Base-by-base conservation (phyloP, 768 basidiomycete species). In the Psilocybe azurescens region DNA sequence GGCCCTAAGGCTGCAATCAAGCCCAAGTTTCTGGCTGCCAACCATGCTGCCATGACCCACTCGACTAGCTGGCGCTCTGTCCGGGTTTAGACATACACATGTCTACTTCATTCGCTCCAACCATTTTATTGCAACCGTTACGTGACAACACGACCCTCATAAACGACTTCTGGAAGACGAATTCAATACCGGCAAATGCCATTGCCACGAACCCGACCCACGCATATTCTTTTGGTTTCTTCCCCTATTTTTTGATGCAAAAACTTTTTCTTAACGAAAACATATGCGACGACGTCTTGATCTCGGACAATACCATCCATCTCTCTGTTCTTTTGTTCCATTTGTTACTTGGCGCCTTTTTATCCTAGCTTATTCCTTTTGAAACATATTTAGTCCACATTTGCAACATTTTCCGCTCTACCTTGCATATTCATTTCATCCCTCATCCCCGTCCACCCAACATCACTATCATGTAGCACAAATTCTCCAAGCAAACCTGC, bases 1-100 rank as follows among this genome's bases (percentile, higher is more conserved):
- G 79, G 70, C 63, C 72, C 81, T 41, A 80, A 77, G 65, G 63
- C 60, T 55, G 52, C 72, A 38, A 44, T 59, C 63, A 73, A 73
- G 69, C 52, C 73, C 56, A 70, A 69, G 64, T 70, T 71, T 51
- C 52, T 67, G 64, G 65, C 69, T 53, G 69, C 59, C 61, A 72
- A 56, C 71, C 76, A 65, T 61, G 68, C 68, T 70, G 70, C 71
- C 69, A 75, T 60, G 56, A 71, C 61, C 65, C 72, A 65, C 67
- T 70, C 73, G 62, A 69, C 72, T 77, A 83, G 74, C 83, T 89
- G 89, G 88, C 86, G 88, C 74, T 73, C 81, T 67, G 65, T 75
- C 72, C 83, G 86, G 72, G 80, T 79, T 71, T 82, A 77, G 68
- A 70, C 66, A 65, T 14, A 20, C 66, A 61, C 65, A 51, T 18